These are phyloP conservation scores for Zychaea mexicana DNA, from an alignment of 371 early-diverging fungal species.

Conservation along the genomic window DNA sequence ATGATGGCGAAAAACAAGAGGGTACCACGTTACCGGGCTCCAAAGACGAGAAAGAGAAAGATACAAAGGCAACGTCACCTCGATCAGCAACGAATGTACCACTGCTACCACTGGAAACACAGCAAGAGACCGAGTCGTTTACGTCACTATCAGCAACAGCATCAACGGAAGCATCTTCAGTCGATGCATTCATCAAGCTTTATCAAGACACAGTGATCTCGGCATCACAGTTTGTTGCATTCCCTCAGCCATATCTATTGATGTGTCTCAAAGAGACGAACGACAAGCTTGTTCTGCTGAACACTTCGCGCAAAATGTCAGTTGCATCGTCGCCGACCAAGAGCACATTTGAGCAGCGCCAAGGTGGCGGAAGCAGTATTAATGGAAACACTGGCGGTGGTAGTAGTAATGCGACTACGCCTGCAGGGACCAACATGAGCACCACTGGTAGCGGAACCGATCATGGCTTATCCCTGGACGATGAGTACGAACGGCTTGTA, in stretches of 20 bases:
- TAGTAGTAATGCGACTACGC: neutral
- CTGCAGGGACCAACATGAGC: neutral
- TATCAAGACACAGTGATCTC: conserved; percentile 79
- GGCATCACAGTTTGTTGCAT: conserved; percentile 82
- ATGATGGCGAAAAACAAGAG: neutral
- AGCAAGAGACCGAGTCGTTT: neutral
- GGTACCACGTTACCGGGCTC: conserved; percentile 13
- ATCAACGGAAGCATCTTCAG: conserved; percentile 2
- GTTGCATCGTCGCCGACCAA: conserved; percentile 27
- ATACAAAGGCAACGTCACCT: neutral
- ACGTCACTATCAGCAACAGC: neutral
- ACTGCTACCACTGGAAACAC: neutral
- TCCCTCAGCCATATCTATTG: conserved; percentile 85
- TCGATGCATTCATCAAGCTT: conserved; percentile 34
- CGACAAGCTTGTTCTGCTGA: conserved; percentile 30
- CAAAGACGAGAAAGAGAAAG: neutral
- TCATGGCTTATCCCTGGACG: conserved; percentile 17
- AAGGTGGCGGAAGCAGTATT: neutral
- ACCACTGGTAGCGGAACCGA: neutral
- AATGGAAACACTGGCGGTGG: no score
- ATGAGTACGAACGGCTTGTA: conserved; percentile 48
- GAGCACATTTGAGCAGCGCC: conserved; percentile 27
- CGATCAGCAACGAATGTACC: neutral
- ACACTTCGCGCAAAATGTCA: conserved; percentile 11
- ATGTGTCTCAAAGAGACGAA: conserved; percentile 69